Conservation (phyloP, 139 green algal genomes). For the Desmodesmus armatus region DNA sequence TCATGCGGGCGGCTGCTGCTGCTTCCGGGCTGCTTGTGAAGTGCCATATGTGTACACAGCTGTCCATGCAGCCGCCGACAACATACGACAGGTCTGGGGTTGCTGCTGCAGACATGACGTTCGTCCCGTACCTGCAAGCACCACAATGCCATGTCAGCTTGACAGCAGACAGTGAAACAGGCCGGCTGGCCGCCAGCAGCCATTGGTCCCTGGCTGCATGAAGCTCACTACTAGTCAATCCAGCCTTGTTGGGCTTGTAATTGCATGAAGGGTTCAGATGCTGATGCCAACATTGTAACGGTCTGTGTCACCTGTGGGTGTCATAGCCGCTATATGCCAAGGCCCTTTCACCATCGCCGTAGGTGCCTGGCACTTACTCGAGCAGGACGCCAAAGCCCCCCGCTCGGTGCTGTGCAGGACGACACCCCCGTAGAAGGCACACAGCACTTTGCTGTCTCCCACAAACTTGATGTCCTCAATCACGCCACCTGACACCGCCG, state of each 20-base stretch:
- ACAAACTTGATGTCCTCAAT: slow-evolving; percentile 28
- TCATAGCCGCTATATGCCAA: neutral
- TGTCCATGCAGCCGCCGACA: slow-evolving; percentile 43
- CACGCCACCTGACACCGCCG: slow-evolving; percentile 19
- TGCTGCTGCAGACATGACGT: slow-evolving; percentile 17
- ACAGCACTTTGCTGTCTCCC: neutral
- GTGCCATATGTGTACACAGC: slow-evolving; percentile 34
- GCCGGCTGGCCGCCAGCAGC: neutral
- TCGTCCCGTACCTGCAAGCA: slow-evolving; percentile 22
- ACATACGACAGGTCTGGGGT: slow-evolving; percentile 16
- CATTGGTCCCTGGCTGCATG: too few relatives aligned
- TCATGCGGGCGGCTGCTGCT: too few relatives aligned
- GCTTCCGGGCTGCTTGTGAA: neutral
- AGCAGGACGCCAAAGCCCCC: slow-evolving; percentile 17
- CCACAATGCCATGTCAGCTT: too few relatives aligned
- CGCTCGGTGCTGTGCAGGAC: neutral
- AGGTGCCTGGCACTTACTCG: too few relatives aligned
- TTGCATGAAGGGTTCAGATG: neutral
- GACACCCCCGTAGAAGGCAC: slow-evolving; percentile 31
- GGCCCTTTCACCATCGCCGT: slow-evolving; percentile 15
- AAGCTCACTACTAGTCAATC: neutral
- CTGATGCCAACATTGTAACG: neutral
- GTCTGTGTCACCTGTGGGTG: too few relatives aligned
- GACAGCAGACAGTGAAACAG: neutral
- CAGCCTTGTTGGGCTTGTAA: neutral